Evolutionary conservation across 176 grass and related monocot species (phyloP), one percentile per base, ranked within the genome.

Genomic region (Typha latifolia): DNA sequence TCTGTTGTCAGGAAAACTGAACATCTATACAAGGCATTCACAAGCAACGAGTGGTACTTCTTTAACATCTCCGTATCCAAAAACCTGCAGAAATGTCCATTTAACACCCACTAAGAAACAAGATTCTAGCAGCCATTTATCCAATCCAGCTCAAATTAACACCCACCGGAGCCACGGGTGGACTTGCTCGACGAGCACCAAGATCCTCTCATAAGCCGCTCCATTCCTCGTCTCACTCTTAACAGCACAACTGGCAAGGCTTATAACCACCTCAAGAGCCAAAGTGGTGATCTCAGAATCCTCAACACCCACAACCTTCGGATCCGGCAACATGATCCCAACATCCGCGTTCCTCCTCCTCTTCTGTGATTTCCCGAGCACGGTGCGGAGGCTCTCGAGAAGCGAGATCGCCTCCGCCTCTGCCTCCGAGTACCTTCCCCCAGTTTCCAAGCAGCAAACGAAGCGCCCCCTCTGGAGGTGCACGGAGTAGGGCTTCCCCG

Each of bases 151-250:
- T 16, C 14, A 65, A 27, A 49, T 23, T 5, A 67, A 48, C 29
- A 69, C 77, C 63, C 78, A 97, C 93, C 66, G 12, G 49, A 92
- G 67, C 93, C 93, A 97, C 43, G 85, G 88, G 48, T 80, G 78
- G 0, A 97, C 75, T 51, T 89, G 72, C 66, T 86, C 48, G 9
- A 74, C 70, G 6, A 97, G 80, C 47, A 6, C 56, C 29, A 81
- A 48, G 62, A 97, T 78, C 66, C 78, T 71, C 49, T 75, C 62
- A 61, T 86, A 92, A 37, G 75, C 32, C 31, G 53, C 88, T 13
- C 31, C 32, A 20, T 83, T 77, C 24, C 63, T 89, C 48, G 77
- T 72, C 53, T 82, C 89, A 27, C 78, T 70, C 52, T 89, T 91
- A 72, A 68, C 79, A 18, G 75, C 75, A 62, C 88, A 97, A 18